Percentiles rank a stretch among this genome's conserved stretches.
phyloP scores from a whole-genome alignment of 768 basidiomycete species.

The Xerocomellus amylosporus region DNA sequence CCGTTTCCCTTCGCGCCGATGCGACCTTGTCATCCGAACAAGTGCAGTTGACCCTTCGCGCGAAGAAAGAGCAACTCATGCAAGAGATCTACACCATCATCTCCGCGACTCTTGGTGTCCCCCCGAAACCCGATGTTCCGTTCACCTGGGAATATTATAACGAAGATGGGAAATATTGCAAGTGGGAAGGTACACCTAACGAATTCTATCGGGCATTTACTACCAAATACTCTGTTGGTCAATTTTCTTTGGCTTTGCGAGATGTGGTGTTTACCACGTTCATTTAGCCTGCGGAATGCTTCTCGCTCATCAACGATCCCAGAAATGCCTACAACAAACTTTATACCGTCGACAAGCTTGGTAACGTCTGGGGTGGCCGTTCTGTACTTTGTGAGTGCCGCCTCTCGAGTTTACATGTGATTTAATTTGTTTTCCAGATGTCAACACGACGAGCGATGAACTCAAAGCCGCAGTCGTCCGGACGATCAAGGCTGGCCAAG shows the following conservation, averaged over 20 bases:
- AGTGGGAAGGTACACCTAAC: conserved; percentile 77
- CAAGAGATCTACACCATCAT: conserved; percentile 82
- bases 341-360: conserved; percentile 90
- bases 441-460: conserved; percentile 80
- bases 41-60: conserved; percentile 55
- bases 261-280: not conserved
- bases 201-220: conserved; percentile 75
- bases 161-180: conserved; percentile 66
- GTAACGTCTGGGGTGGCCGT: conserved; percentile 87
- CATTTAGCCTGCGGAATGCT: conserved; percentile 62
- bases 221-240: conserved; percentile 51
- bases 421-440: conserved; percentile 49
- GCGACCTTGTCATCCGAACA: conserved; percentile 44
- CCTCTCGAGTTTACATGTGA: not conserved
- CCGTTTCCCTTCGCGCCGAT: conserved; percentile 49
- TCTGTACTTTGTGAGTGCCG: conserved; percentile 70
- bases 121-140: conserved; percentile 65
- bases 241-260: not conserved
- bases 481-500: conserved; percentile 82
- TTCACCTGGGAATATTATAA: conserved; percentile 92
- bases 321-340: conserved; percentile 78
- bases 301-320: conserved; percentile 95
- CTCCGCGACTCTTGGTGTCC: conserved; percentile 82
- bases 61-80: conserved; percentile 84
- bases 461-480: conserved; percentile 82